Percentiles rank a stretch among this genome's conserved stretches.
These are phyloP conservation scores for Magnolia changhungtana DNA, from an alignment of 164 flowering plant species.

Conservation along the genomic window DNA sequence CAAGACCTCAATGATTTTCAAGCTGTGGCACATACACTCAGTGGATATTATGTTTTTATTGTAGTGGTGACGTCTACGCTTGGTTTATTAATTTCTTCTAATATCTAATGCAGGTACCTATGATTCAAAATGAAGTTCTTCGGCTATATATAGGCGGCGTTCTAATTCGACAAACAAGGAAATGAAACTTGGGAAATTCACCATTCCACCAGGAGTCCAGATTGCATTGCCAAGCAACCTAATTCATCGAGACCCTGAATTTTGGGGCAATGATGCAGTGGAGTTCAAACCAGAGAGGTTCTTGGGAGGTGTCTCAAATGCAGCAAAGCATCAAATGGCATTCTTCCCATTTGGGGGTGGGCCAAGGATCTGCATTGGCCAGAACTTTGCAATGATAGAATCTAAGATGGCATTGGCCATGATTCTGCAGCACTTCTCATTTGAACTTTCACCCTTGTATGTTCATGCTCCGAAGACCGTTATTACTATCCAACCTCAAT, in stretches of 20 bases:
- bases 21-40: too few species aligned
- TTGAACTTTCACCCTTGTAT: slow-evolving; percentile 16
- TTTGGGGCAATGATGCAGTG: slow-evolving; percentile 19
- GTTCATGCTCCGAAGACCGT: slow-evolving; percentile 10
- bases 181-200: slow-evolving; percentile 9
- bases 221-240: slow-evolving; percentile 6
- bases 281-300: slow-evolving; percentile 17
- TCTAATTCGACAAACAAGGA: slow-evolving; percentile 8
- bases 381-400: slow-evolving; percentile 12
- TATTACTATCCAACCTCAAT: slow-evolving; percentile 9
- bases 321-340: slow-evolving; percentile 15
- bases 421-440: slow-evolving; percentile 12
- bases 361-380: slow-evolving; percentile 17
- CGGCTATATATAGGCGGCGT: slow-evolving; percentile 9
- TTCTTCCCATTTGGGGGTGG: slow-evolving; percentile 17
- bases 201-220: slow-evolving; percentile 8
- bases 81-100: not conserved
- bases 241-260: slow-evolving; percentile 13
- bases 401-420: slow-evolving; percentile 18
- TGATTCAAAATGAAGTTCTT: slow-evolving; percentile 17
- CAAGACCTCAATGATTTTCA: too few species aligned
- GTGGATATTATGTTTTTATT: too few species aligned
- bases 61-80: too few species aligned
- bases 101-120: slow-evolving; percentile 11
- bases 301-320: slow-evolving; percentile 10